Evolutionary conservation across 768 basidiomycete species (phyloP), one percentile per base, ranked within the genome.

Genomic region (Collybia mongolica): DNA sequence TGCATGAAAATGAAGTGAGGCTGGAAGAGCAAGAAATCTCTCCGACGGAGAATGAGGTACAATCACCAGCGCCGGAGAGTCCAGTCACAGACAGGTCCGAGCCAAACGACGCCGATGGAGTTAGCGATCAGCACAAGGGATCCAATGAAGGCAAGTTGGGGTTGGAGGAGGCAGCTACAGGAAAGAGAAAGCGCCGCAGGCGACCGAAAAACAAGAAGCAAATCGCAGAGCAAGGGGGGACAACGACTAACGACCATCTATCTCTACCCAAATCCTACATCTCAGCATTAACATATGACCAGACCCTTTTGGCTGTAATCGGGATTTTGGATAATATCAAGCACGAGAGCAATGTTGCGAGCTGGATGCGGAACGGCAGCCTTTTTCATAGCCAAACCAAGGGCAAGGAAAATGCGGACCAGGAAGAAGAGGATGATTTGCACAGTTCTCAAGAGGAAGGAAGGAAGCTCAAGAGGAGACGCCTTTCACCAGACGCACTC

Each of bases 311-410:
- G 1, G 85, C 83, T 0, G 76, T 88, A 15, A 69, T 88, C n/a
- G 88, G 88, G 6, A 69, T 89, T 14, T 66, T 90, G n/a, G 84
- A 88, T 41, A 71, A 68, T 17, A 54, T 83, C 11, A 83, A 81
- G 61, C 39, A 56, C 29, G 78, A 89, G 66, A 72, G 68, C 48
- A 89, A 84, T 53, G 76, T 89, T 19, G 81, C 85, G 0, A 79
- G 75, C 7, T 90, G 88, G 88, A 73, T 88, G 49, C 73, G 76
- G 15, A 57, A 60, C 23, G 84, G 85, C 1, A 83, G 84, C 0
- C 26, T 51, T 29, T 28, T 18, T 4, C 15, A 12, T 24, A 23
- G 18, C 23, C 29, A 14, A 9, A 32, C 20, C n/a, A n/a, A 22
- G 23, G 20, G 23, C 11, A 41, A 14, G 24, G 14, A 15, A 5